Base-by-base conservation (phyloP, 1,284 basidiomycete species). In the Rhodotorula mucilaginosa region DNA sequence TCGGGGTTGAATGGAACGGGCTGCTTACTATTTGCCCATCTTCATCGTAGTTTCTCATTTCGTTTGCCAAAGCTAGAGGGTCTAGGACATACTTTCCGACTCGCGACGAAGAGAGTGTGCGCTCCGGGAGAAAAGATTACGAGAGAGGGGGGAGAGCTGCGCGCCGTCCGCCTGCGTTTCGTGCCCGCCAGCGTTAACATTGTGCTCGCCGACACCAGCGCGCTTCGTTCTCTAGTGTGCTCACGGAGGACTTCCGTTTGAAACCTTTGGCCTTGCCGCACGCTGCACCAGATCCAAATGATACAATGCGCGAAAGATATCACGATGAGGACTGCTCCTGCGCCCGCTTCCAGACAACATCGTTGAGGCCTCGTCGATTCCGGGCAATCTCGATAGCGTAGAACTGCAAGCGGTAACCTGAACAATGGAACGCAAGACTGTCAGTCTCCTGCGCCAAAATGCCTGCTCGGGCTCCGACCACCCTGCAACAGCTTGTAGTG, bases 341-440 rank as follows among this genome's bases (percentile, higher is more conserved):
- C n/a, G 90, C 92, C 67, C 88, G 80, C 79, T 91, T 87, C 83
- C 94, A 91, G n/a, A 92, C 89, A 69, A 83, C 83, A 82, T 97
- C 92, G 82, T 99, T 99, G 73, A 98, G 85, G 2, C 94, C 95
- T 3, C 93, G 85, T 69, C 90, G 86, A 84, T 98, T 98, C 71
- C 96, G 88, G 29, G 93, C 88, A 79, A 99, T 97, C 90, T 97
- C 94, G 80, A 93, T 86, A 44, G 92, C 93, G 79, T 94, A 93
- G 84, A 97, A 98, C 85, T 95, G 85, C 23, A 83, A 78, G n/a
- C 82, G 79, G 54, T 80, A 80, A 65, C 82, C 82, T 82, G 76
- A 58, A 89, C 76, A 23, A 12, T 26, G 19, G 89, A 87, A 31
- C 88, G 90, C 31, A 89, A 90, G 89, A 58, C 44, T 34, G 64